These are phyloP conservation scores for Durusdinium trenchii DNA, from an alignment of 73 alveolate species.

Conservation along the genomic window DNA sequence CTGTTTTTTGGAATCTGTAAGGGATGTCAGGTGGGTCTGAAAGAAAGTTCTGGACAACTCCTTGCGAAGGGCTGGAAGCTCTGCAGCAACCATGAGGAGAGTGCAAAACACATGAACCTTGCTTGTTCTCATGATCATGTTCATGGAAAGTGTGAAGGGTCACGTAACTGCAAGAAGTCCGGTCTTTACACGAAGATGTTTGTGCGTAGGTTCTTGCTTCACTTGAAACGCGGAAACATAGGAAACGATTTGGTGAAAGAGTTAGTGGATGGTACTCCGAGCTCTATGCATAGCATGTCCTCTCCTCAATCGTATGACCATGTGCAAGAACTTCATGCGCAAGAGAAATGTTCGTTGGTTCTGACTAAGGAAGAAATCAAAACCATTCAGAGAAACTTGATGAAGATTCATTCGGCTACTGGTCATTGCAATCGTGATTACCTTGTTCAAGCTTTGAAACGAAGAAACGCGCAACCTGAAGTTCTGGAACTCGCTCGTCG, in stretches of 20 bases:
- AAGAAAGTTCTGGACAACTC: background rate
- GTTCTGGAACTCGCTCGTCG: background rate
- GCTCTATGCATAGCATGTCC: background rate
- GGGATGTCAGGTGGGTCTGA: slow-evolving; percentile 35
- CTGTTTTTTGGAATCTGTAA: background rate
- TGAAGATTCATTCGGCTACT: slow-evolving; percentile 39
- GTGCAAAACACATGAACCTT: background rate
- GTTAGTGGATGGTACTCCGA: background rate
- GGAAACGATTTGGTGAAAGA: background rate
- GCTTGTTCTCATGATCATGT: background rate
- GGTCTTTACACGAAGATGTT: slow-evolving; percentile 19
- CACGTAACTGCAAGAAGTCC: background rate
- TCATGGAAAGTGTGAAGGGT: background rate
- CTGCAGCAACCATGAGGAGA: background rate
- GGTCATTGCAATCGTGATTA: slow-evolving; percentile 31
- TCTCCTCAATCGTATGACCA: background rate
- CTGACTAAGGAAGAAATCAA: background rate
- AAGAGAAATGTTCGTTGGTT: background rate
- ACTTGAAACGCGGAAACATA: background rate
- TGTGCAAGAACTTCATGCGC: background rate
- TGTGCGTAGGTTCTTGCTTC: background rate
- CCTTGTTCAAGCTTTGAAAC: background rate
- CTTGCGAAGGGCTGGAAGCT: background rate
- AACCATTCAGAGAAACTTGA: background rate
- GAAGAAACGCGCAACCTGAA: background rate